Conservation (phyloP, 257 asterid species). For the Ehretia macrophylla region DNA sequence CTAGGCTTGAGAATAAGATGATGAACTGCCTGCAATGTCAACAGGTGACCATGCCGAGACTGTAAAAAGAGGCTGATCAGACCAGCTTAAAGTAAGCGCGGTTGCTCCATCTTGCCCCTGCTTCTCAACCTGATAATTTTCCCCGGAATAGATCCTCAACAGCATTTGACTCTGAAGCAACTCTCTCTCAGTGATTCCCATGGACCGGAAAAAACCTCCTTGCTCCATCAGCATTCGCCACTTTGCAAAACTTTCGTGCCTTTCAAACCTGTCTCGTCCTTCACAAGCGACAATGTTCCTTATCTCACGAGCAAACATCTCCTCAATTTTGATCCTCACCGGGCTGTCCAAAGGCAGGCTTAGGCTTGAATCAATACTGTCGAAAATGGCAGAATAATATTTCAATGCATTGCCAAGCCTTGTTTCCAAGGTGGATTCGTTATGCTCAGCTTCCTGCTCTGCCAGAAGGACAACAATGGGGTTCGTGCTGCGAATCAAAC, state of each 20-base stretch:
- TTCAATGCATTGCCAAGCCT: conserved; percentile 54
- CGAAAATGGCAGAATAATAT: conserved; percentile 78
- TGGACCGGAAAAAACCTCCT: conserved; percentile 52
- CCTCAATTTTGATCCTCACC: conserved; percentile 68
- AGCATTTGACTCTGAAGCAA: conserved; percentile 67
- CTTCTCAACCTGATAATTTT: conserved; percentile 39
- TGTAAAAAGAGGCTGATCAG: conserved; percentile 73
- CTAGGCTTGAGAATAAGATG: conserved; percentile 22
- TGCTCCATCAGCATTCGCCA: conserved; percentile 70
- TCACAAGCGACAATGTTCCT: conserved; percentile 71
- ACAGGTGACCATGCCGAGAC: conserved; percentile 60
- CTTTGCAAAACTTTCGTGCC: conserved; percentile 54
- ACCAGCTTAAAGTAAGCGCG: conserved; percentile 61
- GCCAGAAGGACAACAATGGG: conserved; percentile 58
- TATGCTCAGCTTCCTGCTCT: conserved; percentile 82
- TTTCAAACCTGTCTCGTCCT: conserved; percentile 72
- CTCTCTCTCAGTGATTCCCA: conserved; percentile 58
- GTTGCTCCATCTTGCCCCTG: conserved; percentile 30
- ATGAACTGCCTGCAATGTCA: conserved; percentile 57
- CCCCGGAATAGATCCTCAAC: conserved; percentile 63
- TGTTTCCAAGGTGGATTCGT: conserved; percentile 46
- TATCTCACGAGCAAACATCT: conserved; percentile 66
- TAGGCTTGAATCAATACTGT: conserved; percentile 42
- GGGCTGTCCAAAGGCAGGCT: conserved; percentile 50
- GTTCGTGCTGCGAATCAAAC: conserved; percentile 73